Percentiles rank a stretch among this genome's conserved stretches.
These are phyloP conservation scores for Calonectria pteridis DNA, from an alignment of 2,329 filamentous ascomycete species.

Conservation along the genomic window DNA sequence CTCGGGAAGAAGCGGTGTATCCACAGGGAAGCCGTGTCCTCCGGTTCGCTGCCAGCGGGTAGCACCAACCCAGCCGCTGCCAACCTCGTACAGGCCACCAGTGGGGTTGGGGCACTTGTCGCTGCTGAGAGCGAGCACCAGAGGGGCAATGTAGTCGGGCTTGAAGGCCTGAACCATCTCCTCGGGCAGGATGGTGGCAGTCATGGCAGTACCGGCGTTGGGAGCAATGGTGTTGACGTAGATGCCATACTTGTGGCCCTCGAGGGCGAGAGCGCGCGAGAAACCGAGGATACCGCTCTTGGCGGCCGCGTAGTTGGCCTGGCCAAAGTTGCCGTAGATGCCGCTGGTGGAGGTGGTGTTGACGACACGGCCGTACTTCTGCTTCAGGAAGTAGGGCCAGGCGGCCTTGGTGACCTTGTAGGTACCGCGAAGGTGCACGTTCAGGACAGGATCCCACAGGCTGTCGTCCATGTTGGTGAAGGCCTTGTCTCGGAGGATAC, in stretches of 20 bases:
- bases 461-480: conserved; percentile 98
- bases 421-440: conserved; percentile 92
- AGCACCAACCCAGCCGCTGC: conserved; percentile 90
- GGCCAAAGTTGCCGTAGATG: conserved; percentile 99
- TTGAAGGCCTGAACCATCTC: conserved; percentile 99
- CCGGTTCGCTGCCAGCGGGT: conserved; percentile 96
- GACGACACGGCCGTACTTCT: conserved; percentile 96
- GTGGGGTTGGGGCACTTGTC: conserved; percentile 90
- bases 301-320: conserved; percentile 95
- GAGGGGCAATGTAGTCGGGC: conserved; percentile 96
- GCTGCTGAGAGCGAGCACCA: conserved; percentile 86
- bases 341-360: conserved; percentile 98
- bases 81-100: conserved; percentile 92
- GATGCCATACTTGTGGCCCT: conserved; percentile 98
- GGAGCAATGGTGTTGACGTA: conserved; percentile 98
- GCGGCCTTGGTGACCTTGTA: conserved; percentile 98
- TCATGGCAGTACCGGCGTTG: conserved; percentile 97
- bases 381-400: conserved; percentile 97
- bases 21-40: conserved; percentile 91
- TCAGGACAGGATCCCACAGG: conserved; percentile 91
- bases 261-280: conserved; percentile 90
- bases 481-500: conserved; percentile 97
- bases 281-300: conserved; percentile 96
- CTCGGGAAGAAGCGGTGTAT: conserved; percentile 87
- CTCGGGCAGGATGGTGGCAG: conserved; percentile 91